These are phyloP conservation scores for Pichia thaimueangensis DNA, from an alignment of 805 yeast genomes.

Conservation along the genomic window DNA sequence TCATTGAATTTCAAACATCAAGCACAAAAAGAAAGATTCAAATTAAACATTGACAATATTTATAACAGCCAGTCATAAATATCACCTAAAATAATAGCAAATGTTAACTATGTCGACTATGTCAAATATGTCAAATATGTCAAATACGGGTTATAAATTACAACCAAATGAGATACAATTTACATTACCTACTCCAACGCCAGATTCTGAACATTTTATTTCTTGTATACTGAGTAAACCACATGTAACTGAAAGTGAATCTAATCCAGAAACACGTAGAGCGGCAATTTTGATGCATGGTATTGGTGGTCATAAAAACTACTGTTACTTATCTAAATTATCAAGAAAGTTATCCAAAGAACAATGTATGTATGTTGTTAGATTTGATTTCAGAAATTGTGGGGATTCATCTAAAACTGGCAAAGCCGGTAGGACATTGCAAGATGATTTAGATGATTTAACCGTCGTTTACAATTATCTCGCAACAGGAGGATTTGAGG, in stretches of 20 bases:
- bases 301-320: slow-evolving; percentile 75
- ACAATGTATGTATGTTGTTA: slow-evolving; percentile 55
- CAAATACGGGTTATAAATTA: slow-evolving; percentile 10
- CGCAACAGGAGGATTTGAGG: slow-evolving; percentile 23
- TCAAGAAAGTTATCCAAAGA: slow-evolving; percentile 54
- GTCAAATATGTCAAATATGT: too few species aligned
- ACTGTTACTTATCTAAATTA: slow-evolving; percentile 60
- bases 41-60: too few species aligned
- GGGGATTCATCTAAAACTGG: slow-evolving; percentile 60
- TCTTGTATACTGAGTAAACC: slow-evolving; percentile 22
- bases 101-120: too few species aligned
- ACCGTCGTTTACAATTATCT: slow-evolving; percentile 38
- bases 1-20: too few species aligned
- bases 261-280: slow-evolving; percentile 17
- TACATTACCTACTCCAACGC: slow-evolving; percentile 12
- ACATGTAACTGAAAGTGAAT: neutral
- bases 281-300: slow-evolving; percentile 71
- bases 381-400: slow-evolving; percentile 83
- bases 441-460: slow-evolving; percentile 65
- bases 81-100: too few species aligned
- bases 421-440: slow-evolving; percentile 50
- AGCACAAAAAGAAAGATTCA: too few species aligned
- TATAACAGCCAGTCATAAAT: too few species aligned
- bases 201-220: slow-evolving; percentile 9
- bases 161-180: slow-evolving; percentile 14